Percentiles rank a stretch among this genome's conserved stretches.
Evolutionary conservation across 495 filamentous ascomycete species (phyloP).

Genomic region (Penicillium verhagenii): DNA sequence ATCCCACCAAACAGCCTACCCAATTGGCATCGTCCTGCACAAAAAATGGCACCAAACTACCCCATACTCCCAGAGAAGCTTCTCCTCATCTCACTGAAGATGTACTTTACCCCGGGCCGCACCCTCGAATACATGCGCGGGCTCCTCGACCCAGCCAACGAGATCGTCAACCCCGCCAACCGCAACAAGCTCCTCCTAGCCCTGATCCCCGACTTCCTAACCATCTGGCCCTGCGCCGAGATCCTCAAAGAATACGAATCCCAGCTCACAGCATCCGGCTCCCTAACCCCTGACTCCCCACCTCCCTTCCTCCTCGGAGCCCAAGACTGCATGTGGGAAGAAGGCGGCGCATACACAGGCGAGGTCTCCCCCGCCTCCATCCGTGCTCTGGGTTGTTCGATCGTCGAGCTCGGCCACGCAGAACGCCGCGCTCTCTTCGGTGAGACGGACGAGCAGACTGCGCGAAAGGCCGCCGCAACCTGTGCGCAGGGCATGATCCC

Average conservation of each 20-base stretch:
- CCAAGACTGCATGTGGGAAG: constrained; percentile 68
- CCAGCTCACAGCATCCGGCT: constrained; percentile 24
- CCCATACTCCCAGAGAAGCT: constrained; percentile 59
- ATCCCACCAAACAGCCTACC: not conserved
- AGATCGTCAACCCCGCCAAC: constrained; percentile 41
- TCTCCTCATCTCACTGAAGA: constrained; percentile 77
- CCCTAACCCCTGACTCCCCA: constrained; percentile 11
- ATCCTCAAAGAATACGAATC: constrained; percentile 45
- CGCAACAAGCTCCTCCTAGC: constrained; percentile 81
- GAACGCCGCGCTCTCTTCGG: constrained; percentile 68
- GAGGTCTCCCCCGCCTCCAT: constrained; percentile 70
- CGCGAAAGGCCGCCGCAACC: constrained; percentile 65
- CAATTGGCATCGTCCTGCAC: not conserved
- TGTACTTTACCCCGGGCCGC: constrained; percentile 72
- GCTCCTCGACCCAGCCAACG: constrained; percentile 48
- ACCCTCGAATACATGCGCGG: constrained; percentile 61
- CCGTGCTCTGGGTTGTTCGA: constrained; percentile 58
- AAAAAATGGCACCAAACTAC: constrained; percentile 35
- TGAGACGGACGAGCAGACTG: constrained; percentile 64
- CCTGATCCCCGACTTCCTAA: constrained; percentile 76
- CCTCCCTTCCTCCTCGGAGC: constrained; percentile 63
- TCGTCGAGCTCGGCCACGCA: constrained; percentile 79
- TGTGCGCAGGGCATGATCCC: constrained; percentile 69
- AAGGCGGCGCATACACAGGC: constrained; percentile 68
- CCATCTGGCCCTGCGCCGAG: constrained; percentile 54